These are phyloP conservation scores for Bipolaris sorokiniana DNA, from an alignment of 2,329 filamentous ascomycete species.

Conservation along the genomic window DNA sequence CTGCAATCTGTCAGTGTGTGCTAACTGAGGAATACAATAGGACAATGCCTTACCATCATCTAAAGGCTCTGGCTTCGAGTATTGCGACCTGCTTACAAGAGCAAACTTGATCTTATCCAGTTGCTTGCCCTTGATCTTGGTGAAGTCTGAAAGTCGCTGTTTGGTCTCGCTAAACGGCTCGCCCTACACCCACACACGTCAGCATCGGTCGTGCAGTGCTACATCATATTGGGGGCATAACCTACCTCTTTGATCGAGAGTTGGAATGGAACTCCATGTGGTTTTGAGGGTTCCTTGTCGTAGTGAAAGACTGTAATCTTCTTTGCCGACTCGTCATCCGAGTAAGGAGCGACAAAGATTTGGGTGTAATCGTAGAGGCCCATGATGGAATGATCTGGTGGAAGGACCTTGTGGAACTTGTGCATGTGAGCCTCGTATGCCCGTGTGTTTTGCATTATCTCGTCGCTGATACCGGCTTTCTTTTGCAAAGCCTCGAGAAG, in stretches of 20 bases:
- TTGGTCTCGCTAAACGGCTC: slow-evolving; percentile 91
- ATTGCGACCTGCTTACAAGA: slow-evolving; percentile 68
- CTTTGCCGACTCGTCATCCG: slow-evolving; percentile 69
- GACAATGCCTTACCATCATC: slow-evolving; percentile 73
- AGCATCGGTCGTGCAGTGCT: slow-evolving; percentile 20
- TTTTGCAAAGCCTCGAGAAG: slow-evolving; percentile 77
- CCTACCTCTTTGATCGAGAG: slow-evolving; percentile 81
- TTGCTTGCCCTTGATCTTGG: slow-evolving; percentile 94
- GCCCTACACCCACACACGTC: slow-evolving; percentile 61
- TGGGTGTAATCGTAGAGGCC: slow-evolving; percentile 85
- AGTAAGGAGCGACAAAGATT: slow-evolving; percentile 80
- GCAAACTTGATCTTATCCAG: slow-evolving; percentile 99
- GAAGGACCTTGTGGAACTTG: slow-evolving; percentile 82
- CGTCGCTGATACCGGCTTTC: slow-evolving; percentile 79
- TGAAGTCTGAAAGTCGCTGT: slow-evolving; percentile 89
- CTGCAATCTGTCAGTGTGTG: slow-evolving; percentile 36
- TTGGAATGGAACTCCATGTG: slow-evolving; percentile 89
- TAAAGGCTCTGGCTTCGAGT: slow-evolving; percentile 80
- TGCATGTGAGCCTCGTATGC: slow-evolving; percentile 83
- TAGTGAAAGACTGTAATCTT: slow-evolving; percentile 89
- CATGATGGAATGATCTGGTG: slow-evolving; percentile 72
- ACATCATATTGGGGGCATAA: neutral
- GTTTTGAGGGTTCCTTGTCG: slow-evolving; percentile 82
- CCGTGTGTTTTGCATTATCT: slow-evolving; percentile 74
- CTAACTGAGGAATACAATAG: no score